Conservation (phyloP, 257 asterid species). For the Przewalskia tangutica region DNA sequence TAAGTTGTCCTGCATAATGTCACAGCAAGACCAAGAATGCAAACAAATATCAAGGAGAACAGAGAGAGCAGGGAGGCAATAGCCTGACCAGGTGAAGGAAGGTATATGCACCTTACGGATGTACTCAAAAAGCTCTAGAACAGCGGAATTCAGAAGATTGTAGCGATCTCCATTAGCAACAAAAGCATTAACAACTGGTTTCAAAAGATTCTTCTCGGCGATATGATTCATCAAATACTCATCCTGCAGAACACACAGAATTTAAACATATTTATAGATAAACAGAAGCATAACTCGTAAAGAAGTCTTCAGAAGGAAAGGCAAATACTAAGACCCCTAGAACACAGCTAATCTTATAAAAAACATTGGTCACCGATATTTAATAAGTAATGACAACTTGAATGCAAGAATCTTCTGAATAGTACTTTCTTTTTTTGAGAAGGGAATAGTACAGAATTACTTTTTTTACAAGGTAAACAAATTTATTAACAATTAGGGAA, state of each 20-base stretch:
- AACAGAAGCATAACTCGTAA: neutral
- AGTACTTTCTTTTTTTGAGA: neutral
- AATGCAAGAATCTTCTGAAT: neutral
- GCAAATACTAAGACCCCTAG: neutral
- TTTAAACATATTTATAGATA: neutral
- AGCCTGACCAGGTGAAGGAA: conserved; percentile 5
- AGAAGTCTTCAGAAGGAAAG: neutral
- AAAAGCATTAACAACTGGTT: conserved; percentile 76
- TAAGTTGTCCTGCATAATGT: conserved; percentile 65
- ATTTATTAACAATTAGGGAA: too few relatives aligned
- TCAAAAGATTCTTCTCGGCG: conserved; percentile 65
- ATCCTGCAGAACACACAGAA: conserved; percentile 54
- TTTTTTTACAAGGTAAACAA: too few relatives aligned
- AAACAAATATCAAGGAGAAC: neutral
- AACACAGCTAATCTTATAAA: neutral
- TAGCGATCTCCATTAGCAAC: conserved; percentile 85
- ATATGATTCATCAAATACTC: conserved; percentile 79
- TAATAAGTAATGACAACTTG: neutral
- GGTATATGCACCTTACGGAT: conserved; percentile 51
- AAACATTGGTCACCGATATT: neutral
- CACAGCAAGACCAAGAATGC: neutral
- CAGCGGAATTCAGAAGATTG: conserved; percentile 89
- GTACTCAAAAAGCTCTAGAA: conserved; percentile 80
- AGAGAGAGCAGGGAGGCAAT: neutral
- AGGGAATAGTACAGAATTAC: neutral